A percentile compares a stretch with the other conserved stretches of the same genome.
These are phyloP conservation scores for Erucastrum elatum DNA, from an alignment of 345 rosid genomes.

Conservation along the genomic window DNA sequence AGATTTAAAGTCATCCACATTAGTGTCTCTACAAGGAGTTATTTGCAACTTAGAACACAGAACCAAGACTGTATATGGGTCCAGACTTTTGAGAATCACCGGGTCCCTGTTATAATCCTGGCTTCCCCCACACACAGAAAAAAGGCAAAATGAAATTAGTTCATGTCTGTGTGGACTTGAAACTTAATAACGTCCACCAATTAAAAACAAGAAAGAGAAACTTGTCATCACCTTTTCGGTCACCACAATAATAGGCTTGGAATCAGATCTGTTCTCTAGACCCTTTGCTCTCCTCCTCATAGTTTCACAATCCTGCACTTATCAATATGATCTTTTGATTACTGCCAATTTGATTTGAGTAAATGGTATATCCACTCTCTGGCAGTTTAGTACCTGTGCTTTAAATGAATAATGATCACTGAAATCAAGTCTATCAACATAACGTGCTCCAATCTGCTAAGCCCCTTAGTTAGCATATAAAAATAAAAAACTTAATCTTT, in stretches of 20 bases:
- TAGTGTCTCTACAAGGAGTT: conserved; percentile 28
- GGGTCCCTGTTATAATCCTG: conserved; percentile 86
- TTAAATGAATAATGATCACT: conserved; percentile 67
- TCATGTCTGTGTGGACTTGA: conserved; percentile 5
- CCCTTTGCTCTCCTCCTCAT: conserved; percentile 49
- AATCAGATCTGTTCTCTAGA: conserved; percentile 48
- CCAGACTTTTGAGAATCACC: conserved; percentile 53
- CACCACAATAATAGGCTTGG: conserved; percentile 57
- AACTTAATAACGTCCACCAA: background rate
- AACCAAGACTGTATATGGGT: conserved; percentile 51
- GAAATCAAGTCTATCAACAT: conserved; percentile 65
- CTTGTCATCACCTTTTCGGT: conserved; percentile 66
- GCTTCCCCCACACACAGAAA: background rate
- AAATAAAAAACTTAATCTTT: background rate
- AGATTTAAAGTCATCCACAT: conserved; percentile 46
- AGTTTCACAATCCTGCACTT: conserved; percentile 56
- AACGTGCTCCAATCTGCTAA: conserved; percentile 66
- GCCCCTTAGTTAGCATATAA: background rate
- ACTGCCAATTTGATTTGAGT: background rate
- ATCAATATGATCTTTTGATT: background rate
- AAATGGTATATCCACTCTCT: background rate
- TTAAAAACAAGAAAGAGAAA: conserved; percentile 4
- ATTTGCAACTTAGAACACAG: conserved; percentile 69
- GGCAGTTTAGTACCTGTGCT: conserved; percentile 44
- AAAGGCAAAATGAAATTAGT: background rate